Base-by-base conservation (phyloP, 495 filamentous ascomycete genomes). In the Neurospora hispaniola region DNA sequence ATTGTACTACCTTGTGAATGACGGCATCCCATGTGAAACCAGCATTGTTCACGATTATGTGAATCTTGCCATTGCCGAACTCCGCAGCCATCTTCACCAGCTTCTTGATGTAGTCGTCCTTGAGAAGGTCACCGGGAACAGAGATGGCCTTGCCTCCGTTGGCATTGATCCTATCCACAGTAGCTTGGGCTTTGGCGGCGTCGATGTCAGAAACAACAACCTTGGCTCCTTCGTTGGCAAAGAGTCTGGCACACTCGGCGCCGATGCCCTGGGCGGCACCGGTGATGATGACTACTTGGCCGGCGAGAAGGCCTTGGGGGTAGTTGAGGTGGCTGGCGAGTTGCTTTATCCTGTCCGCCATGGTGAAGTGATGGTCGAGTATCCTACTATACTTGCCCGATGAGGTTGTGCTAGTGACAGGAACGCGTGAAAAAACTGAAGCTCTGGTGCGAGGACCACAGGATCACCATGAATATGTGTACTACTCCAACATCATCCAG, bases 11-110 rank as follows among this genome's bases (percentile, higher is more conserved):
- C 86, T 94, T 95, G 83, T 96, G 92, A 76, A 96, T 93, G 31
- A 96, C 92, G 5, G 89, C 93, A 78, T 97, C 93, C 92, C 93
- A 97, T 0, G 93, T 96, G 80, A 91, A 86, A 72, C 93, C 93
- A 1, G 93, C 93, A 82, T 95, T 96, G 79, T 96, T 96, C 44
- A 96, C 91, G 72, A 95, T 89, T 71, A 94, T 89, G 81, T 97
- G 91, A 72, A 97, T 93, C 85, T 96, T 96, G 73, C 93, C 93
- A 71, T 86, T 84, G 35, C 93, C 93, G 77, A 96, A 94, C 70
- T 90, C 91, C 5, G 90, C 93, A 0, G 92, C 85, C 76, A 87
- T 89, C 80, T 90, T 88, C 9, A 96, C 89, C 4, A 96, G 84
- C 27, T 86, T 80, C 68, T 86, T 84, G 77, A 94, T 88, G 76